Conservation (phyloP, 495 filamentous ascomycete genomes). For the Hapsidospora chrysogenum region DNA sequence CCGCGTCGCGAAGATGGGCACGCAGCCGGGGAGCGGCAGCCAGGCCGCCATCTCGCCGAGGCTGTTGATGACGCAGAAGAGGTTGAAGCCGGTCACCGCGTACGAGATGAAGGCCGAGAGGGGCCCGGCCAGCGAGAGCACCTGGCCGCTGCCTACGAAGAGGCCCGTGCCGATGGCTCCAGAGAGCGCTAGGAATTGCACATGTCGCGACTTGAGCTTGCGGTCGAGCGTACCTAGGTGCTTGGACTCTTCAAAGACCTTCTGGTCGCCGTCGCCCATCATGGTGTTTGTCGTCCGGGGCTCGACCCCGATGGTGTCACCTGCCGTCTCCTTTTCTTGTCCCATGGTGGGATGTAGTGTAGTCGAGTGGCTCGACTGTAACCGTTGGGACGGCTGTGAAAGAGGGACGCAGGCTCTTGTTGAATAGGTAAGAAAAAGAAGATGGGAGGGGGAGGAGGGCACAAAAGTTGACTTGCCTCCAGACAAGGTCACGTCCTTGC, state of each 20-base stretch:
- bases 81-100: slow-evolving; percentile 38
- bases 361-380: too few relatives aligned
- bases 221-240: slow-evolving; percentile 21
- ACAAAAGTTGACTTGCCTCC: too few relatives aligned
- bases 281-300: too few relatives aligned
- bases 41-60: slow-evolving; percentile 60
- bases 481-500: too few relatives aligned
- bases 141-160: slow-evolving; percentile 44
- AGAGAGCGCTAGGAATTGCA: slow-evolving; percentile 46
- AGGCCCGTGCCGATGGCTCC: slow-evolving; percentile 54
- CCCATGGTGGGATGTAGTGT: too few relatives aligned
- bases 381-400: too few relatives aligned
- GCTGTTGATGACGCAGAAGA: slow-evolving; percentile 42
- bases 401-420: too few relatives aligned
- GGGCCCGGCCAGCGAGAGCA: slow-evolving; percentile 39
- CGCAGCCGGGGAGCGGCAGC: slow-evolving; percentile 59
- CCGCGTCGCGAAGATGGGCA: slow-evolving; percentile 56
- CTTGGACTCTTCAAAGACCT: slow-evolving; percentile 12
- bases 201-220: slow-evolving; percentile 30
- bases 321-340: too few relatives aligned
- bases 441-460: too few relatives aligned
- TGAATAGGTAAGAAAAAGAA: too few relatives aligned
- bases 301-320: too few relatives aligned
- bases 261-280: slow-evolving; percentile 7
- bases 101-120: slow-evolving; percentile 47